Percentiles rank a stretch among this genome's conserved stretches.
phyloP scores from a whole-genome alignment of 345 rosid genomes.

The Hibiscus syriacus region DNA sequence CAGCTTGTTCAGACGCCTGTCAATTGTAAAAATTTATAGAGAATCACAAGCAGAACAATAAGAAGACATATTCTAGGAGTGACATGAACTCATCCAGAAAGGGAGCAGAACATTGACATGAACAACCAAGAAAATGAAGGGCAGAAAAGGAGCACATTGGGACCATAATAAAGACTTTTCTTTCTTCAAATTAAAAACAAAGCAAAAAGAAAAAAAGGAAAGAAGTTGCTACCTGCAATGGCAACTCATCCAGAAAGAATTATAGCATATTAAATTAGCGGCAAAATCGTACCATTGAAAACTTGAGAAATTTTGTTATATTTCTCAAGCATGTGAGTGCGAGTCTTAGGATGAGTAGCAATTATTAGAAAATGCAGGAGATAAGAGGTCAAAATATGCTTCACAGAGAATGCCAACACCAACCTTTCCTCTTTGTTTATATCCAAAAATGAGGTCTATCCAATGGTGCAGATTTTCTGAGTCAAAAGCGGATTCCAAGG shows the following conservation, averaged over 20 bases:
- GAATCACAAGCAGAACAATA: background rate
- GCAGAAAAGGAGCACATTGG: background rate
- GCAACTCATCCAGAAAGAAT: constrained; percentile 5
- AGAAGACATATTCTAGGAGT: background rate
- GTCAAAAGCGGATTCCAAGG: constrained; percentile 88
- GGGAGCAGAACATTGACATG: background rate
- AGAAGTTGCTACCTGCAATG: background rate
- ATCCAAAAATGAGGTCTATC: constrained; percentile 98
- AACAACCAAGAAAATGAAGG: background rate
- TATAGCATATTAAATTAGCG: background rate
- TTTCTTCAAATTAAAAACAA: background rate
- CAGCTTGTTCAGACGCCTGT: constrained; percentile 98
- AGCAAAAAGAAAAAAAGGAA: too few relatives aligned
- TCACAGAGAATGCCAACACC: constrained; percentile 11
- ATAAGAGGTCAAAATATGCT: background rate
- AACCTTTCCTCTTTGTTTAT: constrained; percentile 98
- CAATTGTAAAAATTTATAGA: constrained; percentile 6
- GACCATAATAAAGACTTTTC: background rate
- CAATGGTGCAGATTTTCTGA: constrained; percentile 97
- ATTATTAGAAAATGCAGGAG: background rate
- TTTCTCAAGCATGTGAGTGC: background rate
- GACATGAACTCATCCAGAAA: background rate
- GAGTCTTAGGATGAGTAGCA: background rate
- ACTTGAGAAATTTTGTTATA: background rate
- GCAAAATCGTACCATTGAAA: background rate